Base-by-base conservation (phyloP, 2,329 filamentous ascomycete genomes). In the Xylaria sp. region DNA sequence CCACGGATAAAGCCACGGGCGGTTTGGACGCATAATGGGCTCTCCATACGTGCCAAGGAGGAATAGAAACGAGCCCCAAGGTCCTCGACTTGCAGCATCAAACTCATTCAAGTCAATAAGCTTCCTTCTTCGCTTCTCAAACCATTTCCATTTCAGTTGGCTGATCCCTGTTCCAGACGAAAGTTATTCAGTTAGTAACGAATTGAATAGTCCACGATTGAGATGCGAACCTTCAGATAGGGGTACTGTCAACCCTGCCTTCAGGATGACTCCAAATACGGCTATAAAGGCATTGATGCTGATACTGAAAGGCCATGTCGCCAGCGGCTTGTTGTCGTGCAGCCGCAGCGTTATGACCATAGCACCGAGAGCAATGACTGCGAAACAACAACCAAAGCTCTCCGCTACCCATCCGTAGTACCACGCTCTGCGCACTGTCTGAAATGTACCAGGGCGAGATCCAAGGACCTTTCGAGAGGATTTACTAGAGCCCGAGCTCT, bases 371-470 rank as follows among this genome's bases (percentile, higher is more conserved):
- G 65, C 59, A 6, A 55, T 34, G 42, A 65, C 32, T 1, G 61
- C 50, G 4, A 70, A 48, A 4, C 4, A 7, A 51, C 53, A 56
- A 3, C 61, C 54, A 11, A 68, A 3, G 0, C 7, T 60, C 27
- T 70, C 68, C 2, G 59, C 65, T 7, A 64, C 68, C 65, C 65
- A 70, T 8, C 65, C 68, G 45, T 65, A 61, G n/a, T 61, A 21
- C 63, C 39, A 69, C 7, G 48, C 27, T 8, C 50, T 36, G 4
- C 39, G 30, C 36, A 59, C 21, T 27, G 24, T 27, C 24, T 27
- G 24, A 27, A 27, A 27, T 27, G 24, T 4, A 4, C 2, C 24
- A 27, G 24, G 24, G 4, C 24, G 24, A 27, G 24, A 27, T 27
- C 24, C 24, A 27, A 27, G 4, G 24, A 2, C 24, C 4, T 27